Percentiles rank a stretch among this genome's conserved stretches.
Evolutionary conservation across 805 yeast species (phyloP).

Genomic region (Candida manassasensis): DNA sequence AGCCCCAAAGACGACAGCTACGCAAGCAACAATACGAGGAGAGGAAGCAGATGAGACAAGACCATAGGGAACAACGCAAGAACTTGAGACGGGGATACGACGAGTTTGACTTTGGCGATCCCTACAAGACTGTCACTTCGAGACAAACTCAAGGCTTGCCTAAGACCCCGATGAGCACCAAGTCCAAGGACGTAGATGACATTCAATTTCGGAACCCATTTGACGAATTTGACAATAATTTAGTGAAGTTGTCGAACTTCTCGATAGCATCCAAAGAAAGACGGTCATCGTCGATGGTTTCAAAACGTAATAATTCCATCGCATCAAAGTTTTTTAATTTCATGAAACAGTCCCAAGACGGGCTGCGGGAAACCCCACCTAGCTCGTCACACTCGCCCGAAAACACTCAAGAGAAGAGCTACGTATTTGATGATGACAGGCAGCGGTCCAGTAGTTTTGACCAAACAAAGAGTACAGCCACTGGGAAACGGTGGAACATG

Average conservation of each 20-base stretch:
- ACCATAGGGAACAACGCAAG: slow-evolving; percentile 2
- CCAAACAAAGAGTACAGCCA: slow-evolving; percentile 34
- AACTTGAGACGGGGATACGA: slow-evolving; percentile 1
- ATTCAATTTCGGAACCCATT: background rate
- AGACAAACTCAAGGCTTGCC: background rate
- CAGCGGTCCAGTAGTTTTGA: slow-evolving; percentile 23
- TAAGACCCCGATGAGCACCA: background rate
- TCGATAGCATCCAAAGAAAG: background rate
- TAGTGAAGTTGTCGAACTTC: background rate
- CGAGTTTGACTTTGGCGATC: background rate
- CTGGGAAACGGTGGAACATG: slow-evolving; percentile 23
- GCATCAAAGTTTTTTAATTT: slow-evolving; percentile 18
- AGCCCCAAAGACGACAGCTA: slow-evolving; percentile 3
- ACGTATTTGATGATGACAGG: slow-evolving; percentile 6
- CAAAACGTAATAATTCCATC: slow-evolving; percentile 14
- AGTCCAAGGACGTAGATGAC: background rate
- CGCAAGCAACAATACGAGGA: slow-evolving; percentile 6
- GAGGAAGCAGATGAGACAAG: slow-evolving; percentile 6
- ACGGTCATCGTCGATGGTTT: slow-evolving; percentile 6
- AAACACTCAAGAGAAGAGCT: no score
- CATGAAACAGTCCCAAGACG: slow-evolving; percentile 8
- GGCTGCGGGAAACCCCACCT: slow-evolving; percentile 8
- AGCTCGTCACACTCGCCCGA: slow-evolving; percentile 2
- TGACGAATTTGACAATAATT: slow-evolving; percentile 2
- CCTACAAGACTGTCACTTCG: background rate